Base-by-base conservation (phyloP, 1,139 yeast genomes). In the Taphrina wiesneri region DNA sequence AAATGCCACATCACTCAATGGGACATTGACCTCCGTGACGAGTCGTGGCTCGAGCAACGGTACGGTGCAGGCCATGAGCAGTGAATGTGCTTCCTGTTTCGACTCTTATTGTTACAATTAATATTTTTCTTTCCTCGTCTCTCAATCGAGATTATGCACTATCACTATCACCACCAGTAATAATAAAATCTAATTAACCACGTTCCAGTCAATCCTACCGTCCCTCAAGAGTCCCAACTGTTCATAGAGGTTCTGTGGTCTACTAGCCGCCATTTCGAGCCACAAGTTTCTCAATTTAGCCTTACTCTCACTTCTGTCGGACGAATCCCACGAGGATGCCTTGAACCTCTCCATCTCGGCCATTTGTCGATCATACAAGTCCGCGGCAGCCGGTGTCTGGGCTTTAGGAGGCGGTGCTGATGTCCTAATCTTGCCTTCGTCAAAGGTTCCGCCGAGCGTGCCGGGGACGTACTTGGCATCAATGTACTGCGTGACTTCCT, bases 231-330 rank as follows among this genome's bases (percentile, higher is more conserved):
- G 62, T 23, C 67, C 67, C 21, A 65, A 56, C 17, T 61, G 61
- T 43, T 65, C 66, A 32, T 65, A 65, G 11, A 65, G n/a, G 49
- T 65, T 65, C 11, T 52, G 65, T 28, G 67, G 67, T 28, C 67
- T 46, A 5, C 46, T 26, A 5, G 46, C 30, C 13, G 51, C 43
- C 54, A 46, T 56, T 32, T 65, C 56, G 28, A 62, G 59, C 67
- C 67, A 65, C 17, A 65, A 49, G 13, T 13, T 15, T n/a, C 61
- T 45, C 28, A 62, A 39, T 17, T 65, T 23, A 19, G 34, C n/a
- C 46, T 65, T 65, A 2, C 30, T 17, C 17, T 30, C 63, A 11
- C 21, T 30, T 3, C 67, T 41, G n/a, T 54, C 52, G 5, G 63
- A 25, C 32, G 46, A 36, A 30, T 53, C 67, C 19, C 46, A 46